Evolutionary conservation across 192 early-diverging fungal genomes (phyloP), one percentile per base, ranked within the genome.

Genomic region (Entomortierella beljakovae): DNA sequence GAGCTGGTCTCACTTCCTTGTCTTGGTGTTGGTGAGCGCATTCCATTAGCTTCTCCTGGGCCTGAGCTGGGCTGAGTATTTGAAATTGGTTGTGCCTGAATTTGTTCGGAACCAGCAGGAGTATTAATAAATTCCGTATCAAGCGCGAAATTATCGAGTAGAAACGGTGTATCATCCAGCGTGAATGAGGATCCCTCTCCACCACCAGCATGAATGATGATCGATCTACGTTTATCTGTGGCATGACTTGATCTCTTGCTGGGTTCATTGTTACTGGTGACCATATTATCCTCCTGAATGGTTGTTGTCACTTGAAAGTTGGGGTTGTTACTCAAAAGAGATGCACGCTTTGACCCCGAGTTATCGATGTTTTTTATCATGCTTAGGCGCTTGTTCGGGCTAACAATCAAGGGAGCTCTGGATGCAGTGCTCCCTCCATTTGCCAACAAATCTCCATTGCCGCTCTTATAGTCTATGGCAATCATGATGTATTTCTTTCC

Each of bases 401-500:
- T 20, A 6, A 34, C 31, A 2, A 31, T 32, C 2, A 20, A 32
- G 8, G 32, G 32, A 6, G 54, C 31, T 32, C n/a, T 34, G 4
- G 55, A 16, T 6, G 5, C 48, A 2, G 43, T 60, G 9, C 34
- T 23, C 16, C 28, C 65, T 49, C 43, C n/a, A 13, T 2, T 25
- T 15, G 33, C 48, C 4, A 28, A 20, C n/a, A 37, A 10, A 7
- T 23, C 56, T 7, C 1, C 11, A 15, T 64, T 31, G 25, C 37
- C 55, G 28, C 56, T 55, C n/a, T 79, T 59, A 16, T 79, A 79
- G 26, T 79, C 75, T 4, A 79, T 68, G 8, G 75, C 75, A 53
- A 79, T 79, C 75, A 79, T 79, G 50, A 79, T 32, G 48, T 79
- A 79, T 37, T 79, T 79, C 32, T 64, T 79, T 22, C 75, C 75